Conservation (phyloP, 106 monocot genomes). For the Dactylorhiza incarnata region DNA sequence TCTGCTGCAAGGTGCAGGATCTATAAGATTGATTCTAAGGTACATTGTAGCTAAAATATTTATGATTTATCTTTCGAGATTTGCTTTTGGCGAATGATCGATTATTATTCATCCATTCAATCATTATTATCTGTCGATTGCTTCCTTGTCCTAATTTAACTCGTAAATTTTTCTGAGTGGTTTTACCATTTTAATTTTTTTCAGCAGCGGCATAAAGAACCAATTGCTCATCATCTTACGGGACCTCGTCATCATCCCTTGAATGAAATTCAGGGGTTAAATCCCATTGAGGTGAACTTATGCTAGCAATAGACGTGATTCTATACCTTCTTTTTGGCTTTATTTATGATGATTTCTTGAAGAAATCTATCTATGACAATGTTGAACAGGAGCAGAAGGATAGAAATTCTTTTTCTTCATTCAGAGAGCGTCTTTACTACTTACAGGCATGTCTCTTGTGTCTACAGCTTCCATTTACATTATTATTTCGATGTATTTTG, state of each 20-base stretch:
- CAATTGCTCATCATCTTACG: conserved; percentile 54
- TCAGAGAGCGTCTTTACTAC: conserved; percentile 65
- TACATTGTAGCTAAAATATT: conserved; percentile 13
- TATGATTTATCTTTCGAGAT: neutral
- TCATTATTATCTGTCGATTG: neutral
- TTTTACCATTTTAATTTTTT: conserved; percentile 4
- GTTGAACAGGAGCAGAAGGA: conserved; percentile 47
- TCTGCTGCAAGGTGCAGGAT: conserved; percentile 54
- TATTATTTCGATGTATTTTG: neutral
- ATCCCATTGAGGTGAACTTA: conserved; percentile 31
- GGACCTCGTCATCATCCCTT: conserved; percentile 60
- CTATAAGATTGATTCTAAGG: conserved; percentile 38
- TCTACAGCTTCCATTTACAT: neutral
- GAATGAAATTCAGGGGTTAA: conserved; percentile 50
- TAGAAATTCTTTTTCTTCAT: conserved; percentile 56
- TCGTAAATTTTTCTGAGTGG: neutral
- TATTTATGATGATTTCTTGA: neutral
- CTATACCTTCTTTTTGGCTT: neutral
- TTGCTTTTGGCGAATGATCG: neutral
- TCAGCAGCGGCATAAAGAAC: conserved; percentile 42
- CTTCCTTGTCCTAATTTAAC: neutral
- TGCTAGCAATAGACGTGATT: neutral
- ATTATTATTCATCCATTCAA: neutral
- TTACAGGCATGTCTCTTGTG: conserved; percentile 43
- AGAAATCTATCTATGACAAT: conserved; percentile 3